Evolutionary conservation across 1,139 yeast genomes (phyloP), one percentile per base, ranked within the genome.

Genomic region (Suhomyces bribrorum): DNA sequence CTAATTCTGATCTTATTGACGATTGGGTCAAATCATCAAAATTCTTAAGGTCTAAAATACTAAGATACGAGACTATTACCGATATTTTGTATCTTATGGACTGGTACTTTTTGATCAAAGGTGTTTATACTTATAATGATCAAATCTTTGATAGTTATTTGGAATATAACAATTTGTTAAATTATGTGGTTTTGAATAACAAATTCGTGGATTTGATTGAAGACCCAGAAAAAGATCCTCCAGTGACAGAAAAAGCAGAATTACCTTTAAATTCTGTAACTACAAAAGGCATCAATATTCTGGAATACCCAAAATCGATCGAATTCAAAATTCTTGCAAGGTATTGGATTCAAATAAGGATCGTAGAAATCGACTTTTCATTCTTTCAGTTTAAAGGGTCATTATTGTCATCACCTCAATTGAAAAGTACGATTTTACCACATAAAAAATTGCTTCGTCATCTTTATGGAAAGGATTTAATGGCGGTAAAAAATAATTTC

Each of bases 381-480:
- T 63, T 61, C 43, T 62, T 64, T 47, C 70, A 62, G 42, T 56
- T 51, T 34, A 61, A 60, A 39, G 67, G 68, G 1, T 53, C 63
- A 11, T 49, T 63, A 12, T 43, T 64, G 31, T 50, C 59, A n/a
- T 57, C 65, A n/a, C 52, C 55, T 26, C 59, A 57, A 36, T 52
- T 62, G 31, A 59, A 54, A 32, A 52, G 54, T 36, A 49, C 67
- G 1, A 44, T 62, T 17, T 52, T 57, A 8, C 72, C 73, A 1
- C 59, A 59, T 43, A 41, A 41, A 26, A 45, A 49, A 14, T 28
- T 48, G 38, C 38, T 49, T 49, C 31, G 41, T 28, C 28, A 40
- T 46, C 30, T 50, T 6, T 61, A 56, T 37, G 60, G 57, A 2
- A 22, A 38, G 5, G 37, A 49, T 12, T 39, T 50, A 14, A n/a